Conservation (phyloP, 2,329 filamentous ascomycete species). For the Alternaria atra region DNA sequence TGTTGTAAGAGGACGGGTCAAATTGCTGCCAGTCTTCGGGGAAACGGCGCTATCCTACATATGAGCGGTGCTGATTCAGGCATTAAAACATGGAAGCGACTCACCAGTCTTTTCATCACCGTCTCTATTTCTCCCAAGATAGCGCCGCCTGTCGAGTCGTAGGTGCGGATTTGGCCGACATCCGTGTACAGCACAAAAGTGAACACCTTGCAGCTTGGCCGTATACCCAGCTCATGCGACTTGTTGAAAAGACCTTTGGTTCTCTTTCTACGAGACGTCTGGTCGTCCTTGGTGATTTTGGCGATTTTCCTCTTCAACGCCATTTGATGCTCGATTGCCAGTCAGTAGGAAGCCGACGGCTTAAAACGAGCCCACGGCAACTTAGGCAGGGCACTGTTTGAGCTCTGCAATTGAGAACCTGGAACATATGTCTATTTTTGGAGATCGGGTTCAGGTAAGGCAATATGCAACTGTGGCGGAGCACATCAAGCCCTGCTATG, state of each 20-base stretch:
- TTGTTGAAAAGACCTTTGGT: constrained; percentile 1
- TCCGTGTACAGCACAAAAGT: constrained; percentile 2
- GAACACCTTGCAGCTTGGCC: constrained; percentile 1
- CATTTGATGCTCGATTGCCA: constrained; percentile 1
- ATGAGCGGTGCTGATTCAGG: neutral
- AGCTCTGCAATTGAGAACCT: neutral
- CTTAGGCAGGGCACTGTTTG: neutral
- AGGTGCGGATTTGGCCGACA: constrained; percentile 1
- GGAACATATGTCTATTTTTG: neutral
- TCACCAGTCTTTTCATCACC: neutral
- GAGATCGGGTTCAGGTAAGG: neutral
- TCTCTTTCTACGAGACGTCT: constrained; percentile 2
- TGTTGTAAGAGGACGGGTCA: neutral
- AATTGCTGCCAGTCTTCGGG: neutral
- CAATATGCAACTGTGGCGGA: neutral
- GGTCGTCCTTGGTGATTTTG: neutral
- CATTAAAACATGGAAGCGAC: neutral
- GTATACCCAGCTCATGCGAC: constrained; percentile 2
- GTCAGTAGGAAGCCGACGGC: neutral
- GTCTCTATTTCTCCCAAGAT: constrained; percentile 1
- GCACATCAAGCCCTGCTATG: neutral
- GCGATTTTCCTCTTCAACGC: neutral
- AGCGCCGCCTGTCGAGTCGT: neutral
- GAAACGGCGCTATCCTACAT: neutral
- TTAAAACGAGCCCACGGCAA: neutral